Base-by-base conservation (phyloP, 257 asterid species). In the Penstemon barbatus region DNA sequence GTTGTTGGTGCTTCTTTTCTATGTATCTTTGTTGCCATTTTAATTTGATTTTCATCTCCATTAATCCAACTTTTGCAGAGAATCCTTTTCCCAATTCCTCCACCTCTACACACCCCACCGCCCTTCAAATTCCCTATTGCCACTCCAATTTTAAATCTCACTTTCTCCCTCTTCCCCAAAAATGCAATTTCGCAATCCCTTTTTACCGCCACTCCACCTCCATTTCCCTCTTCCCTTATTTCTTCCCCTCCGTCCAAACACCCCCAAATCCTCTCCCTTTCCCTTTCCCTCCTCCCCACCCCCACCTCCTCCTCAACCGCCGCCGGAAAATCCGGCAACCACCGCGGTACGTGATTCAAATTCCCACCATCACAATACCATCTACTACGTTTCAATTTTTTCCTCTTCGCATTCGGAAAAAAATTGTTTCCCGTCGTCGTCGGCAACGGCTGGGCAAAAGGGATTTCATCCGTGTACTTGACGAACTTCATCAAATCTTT, bases 381-480 rank as follows among this genome's bases (percentile, higher is more conserved):
- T 40, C 45, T 48, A 11, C 50, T 57, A 41, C 12, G 0, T 12
- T 46, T 65, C 68, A 8, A 39, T 7, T 45, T 19, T 5, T 38
- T 43, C 42, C 11, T 43, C 2, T 15, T 19, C 13, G 11, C 57
- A 1, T 38, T 42, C 25, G 12, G 2, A 0, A n/a, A 10, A 36
- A 54, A 70, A 4, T 0, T 12, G 19, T 38, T 50, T 61, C 68
- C 36, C 0, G 33, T 25, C 33, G 33, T 25, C 33, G 71, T 76
- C 61, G 79, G 85, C 68, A 86, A 42, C 33, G 89, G 80, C 81
- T 75, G 85, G 4, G 82, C 81, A 19, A 86, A 84, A 3, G 96
- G 93, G 48, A 77, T 68, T 46, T 83, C 89, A 8, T 73, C 77
- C 2, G 39, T 33, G 73, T 73, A 67, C 65, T 58, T 44, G 0